Percentiles rank a stretch among this genome's conserved stretches.
phyloP scores from a whole-genome alignment of 306 rosid species.

The Pyrus communis region DNA sequence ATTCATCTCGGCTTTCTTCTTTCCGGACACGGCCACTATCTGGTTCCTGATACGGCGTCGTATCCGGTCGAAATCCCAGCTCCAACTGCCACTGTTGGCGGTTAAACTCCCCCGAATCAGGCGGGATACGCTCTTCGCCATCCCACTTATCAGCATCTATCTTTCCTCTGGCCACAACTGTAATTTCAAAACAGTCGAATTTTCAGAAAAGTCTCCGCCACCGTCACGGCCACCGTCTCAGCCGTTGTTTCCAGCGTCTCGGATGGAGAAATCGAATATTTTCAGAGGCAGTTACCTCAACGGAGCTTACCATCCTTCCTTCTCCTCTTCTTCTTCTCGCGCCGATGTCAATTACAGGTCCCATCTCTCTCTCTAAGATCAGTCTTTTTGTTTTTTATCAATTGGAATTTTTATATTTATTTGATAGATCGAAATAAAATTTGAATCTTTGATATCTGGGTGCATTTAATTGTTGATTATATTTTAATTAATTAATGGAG shows the following conservation, averaged over 20 bases:
- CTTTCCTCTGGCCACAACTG: background rate
- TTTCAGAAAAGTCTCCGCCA: background rate
- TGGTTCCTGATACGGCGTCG: conserved; percentile 14
- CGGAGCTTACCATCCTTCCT: conserved; percentile 25
- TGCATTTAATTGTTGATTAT: background rate
- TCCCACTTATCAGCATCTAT: background rate
- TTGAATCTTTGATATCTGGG: background rate
- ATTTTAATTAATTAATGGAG: background rate
- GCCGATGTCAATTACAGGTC: conserved; percentile 89
- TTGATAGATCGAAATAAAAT: background rate
- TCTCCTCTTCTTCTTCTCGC: conserved; percentile 37
- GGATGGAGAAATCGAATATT: conserved; percentile 37
- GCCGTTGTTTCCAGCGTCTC: conserved; percentile 7
- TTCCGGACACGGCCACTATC: no score
- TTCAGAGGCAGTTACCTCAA: conserved; percentile 24
- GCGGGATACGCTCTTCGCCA: conserved; percentile 19
- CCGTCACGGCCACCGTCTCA: background rate
- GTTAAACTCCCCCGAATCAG: conserved; percentile 3
- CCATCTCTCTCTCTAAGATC: conserved; percentile 1
- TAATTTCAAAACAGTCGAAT: background rate
- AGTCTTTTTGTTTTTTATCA: background rate
- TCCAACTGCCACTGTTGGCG: background rate
- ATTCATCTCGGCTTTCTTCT: background rate
- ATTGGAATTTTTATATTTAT: background rate
- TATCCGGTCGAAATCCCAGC: conserved; percentile 1